Conservation (phyloP, 441 rosid genomes). For the Mallotus repandus region DNA sequence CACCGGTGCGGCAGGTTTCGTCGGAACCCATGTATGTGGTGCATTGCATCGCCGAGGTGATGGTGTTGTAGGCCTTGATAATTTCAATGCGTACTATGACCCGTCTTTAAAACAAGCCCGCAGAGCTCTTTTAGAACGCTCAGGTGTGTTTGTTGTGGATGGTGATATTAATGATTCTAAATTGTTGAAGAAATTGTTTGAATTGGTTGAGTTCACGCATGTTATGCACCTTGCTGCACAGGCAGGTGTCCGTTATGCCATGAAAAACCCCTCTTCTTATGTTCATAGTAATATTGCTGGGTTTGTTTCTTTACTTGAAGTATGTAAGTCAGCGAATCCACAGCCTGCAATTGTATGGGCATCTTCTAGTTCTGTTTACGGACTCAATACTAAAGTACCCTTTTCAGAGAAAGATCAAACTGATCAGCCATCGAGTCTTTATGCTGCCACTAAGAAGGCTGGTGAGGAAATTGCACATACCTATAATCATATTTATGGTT, state of each 20-base stretch:
- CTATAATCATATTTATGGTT: conserved; percentile 9
- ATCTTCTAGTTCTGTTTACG: conserved; percentile 46
- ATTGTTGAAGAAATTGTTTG: conserved; percentile 29
- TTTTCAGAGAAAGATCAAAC: conserved; percentile 41
- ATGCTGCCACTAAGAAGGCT: conserved; percentile 47
- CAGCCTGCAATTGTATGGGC: conserved; percentile 26
- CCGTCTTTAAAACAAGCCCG: conserved; percentile 34
- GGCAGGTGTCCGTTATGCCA: conserved; percentile 39
- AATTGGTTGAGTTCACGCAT: conserved; percentile 36
- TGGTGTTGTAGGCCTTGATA: conserved; percentile 42
- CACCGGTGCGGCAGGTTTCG: conserved; percentile 41
- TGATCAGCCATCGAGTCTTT: conserved; percentile 40
- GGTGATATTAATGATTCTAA: conserved; percentile 39
- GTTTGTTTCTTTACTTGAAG: conserved; percentile 35
- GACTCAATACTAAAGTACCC: conserved; percentile 36
- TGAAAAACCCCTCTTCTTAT: conserved; percentile 37
- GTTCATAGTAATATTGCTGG: conserved; percentile 41
- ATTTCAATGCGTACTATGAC: conserved; percentile 40
- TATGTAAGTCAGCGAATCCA: conserved; percentile 35
- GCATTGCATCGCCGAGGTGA: conserved; percentile 36
- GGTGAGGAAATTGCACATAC: conserved; percentile 48
- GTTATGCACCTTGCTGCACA: conserved; percentile 47
- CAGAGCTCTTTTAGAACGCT: conserved; percentile 21
- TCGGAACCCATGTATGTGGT: conserved; percentile 37
- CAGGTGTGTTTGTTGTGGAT: conserved; percentile 27